Conservation (phyloP, 139 green algal genomes). For the Coelastrella sp. region DNA sequence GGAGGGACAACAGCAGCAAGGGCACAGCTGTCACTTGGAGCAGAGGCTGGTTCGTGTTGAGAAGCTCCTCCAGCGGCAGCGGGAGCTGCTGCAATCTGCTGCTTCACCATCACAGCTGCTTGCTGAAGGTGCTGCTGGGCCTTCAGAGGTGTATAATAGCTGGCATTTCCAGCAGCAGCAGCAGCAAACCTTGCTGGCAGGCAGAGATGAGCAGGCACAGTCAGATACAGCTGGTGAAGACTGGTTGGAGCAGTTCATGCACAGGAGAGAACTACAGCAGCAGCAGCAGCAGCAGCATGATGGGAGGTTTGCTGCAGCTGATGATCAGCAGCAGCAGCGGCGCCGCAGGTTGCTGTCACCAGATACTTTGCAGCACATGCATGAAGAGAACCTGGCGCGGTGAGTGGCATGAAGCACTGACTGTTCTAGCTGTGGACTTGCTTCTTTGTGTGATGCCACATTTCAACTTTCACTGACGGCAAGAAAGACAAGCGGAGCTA, state of each 20-base stretch:
- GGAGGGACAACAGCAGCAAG: background rate
- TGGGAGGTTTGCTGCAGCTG: background rate
- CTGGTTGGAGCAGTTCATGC: background rate
- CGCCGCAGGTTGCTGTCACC: background rate
- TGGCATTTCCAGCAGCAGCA: background rate
- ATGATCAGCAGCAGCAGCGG: background rate
- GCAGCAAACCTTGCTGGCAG: background rate
- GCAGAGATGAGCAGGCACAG: background rate
- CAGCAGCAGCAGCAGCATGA: conserved; percentile 19
- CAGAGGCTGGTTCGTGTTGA: background rate
- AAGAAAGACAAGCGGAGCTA: no score
- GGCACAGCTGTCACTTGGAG: background rate
- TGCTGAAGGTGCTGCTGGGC: background rate
- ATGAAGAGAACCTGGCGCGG: background rate
- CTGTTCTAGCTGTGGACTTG: no score
- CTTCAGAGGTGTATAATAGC: background rate
- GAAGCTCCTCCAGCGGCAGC: background rate
- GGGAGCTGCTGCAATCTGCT: background rate
- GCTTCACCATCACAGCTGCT: background rate
- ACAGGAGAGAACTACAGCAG: background rate
- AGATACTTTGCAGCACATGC: conserved; percentile 15
- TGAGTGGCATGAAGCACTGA: background rate
- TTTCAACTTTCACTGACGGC: no score
- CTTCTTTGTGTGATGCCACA: no score
- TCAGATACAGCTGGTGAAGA: background rate